phyloP scores from a whole-genome alignment of 2,329 filamentous ascomycete species.

The Tolypocladium sp. region DNA sequence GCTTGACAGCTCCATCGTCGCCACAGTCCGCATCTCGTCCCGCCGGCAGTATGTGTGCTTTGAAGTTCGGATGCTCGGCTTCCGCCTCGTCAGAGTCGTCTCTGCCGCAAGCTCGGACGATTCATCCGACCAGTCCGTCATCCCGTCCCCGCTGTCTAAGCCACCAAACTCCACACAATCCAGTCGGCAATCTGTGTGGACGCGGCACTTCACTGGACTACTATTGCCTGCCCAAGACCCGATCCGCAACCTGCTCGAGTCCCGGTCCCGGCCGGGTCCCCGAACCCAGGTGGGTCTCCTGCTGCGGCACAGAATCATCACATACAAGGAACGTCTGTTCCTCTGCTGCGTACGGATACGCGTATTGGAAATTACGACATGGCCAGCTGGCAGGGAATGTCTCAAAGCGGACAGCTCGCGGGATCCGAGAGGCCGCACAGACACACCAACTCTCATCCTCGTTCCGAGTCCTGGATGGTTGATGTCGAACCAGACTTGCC shows the following conservation, averaged over 20 bases:
- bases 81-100: too few species aligned
- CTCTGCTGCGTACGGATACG: neutral
- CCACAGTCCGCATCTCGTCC: too few species aligned
- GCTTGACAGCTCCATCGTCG: too few species aligned
- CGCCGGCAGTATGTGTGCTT: too few species aligned
- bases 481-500: neutral
- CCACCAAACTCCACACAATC: too few species aligned
- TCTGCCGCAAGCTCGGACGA: too few species aligned
- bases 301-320: neutral
- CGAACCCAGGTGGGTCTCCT: neutral
- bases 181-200: too few species aligned
- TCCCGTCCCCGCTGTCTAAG: too few species aligned
- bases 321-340: neutral
- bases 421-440: neutral
- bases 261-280: neutral
- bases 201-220: neutral
- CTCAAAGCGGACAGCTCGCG: neutral
- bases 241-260: neutral
- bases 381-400: neutral
- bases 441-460: neutral
- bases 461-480: neutral
- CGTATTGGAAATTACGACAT: neutral
- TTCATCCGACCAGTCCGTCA: too few species aligned
- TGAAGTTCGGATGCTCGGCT: too few species aligned
- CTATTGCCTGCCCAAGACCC: neutral